Conservation (phyloP, 2,329 filamentous ascomycete genomes). For the Talaromyces funiculosus region DNA sequence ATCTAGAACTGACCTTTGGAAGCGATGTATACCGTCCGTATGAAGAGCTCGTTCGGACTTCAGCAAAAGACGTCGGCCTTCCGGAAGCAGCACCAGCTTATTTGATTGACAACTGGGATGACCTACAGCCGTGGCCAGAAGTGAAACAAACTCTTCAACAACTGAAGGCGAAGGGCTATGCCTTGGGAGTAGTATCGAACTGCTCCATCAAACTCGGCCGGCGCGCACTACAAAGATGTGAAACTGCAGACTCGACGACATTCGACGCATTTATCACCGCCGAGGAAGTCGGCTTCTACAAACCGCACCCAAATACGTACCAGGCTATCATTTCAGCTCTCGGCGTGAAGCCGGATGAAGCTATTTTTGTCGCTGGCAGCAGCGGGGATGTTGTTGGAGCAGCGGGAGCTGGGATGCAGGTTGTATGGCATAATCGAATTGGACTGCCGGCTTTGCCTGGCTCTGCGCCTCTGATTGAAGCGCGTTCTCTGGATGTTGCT, state of each 20-base stretch:
- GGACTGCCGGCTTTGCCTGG: conserved; percentile 13
- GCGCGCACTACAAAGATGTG: conserved; percentile 11
- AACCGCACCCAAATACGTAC: conserved; percentile 33
- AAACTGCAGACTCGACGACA: neutral
- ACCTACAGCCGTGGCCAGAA: conserved; percentile 23
- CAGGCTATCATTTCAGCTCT: conserved; percentile 25
- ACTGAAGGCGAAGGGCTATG: conserved; percentile 26
- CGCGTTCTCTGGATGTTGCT: conserved; percentile 6
- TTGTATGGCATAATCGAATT: conserved; percentile 35
- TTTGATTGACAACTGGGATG: conserved; percentile 25
- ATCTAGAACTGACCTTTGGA: conserved; percentile 36
- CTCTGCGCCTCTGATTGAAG: conserved; percentile 13
- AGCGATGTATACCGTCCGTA: conserved; percentile 27
- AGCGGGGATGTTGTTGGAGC: conserved; percentile 38
- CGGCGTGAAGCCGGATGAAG: conserved; percentile 23
- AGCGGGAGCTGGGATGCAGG: conserved; percentile 33
- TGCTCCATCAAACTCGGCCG: conserved; percentile 31
- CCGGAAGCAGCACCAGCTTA: conserved; percentile 21
- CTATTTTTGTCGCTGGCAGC: conserved; percentile 37
- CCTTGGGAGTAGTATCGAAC: conserved; percentile 36
- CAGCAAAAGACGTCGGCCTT: conserved; percentile 23
- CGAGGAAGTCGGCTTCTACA: conserved; percentile 39
- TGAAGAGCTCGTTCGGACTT: conserved; percentile 26
- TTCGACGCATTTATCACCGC: conserved; percentile 36
- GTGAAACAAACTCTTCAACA: conserved; percentile 15